Conservation (phyloP, 78 protist genomes). For the Corallochytrium limacisporum region DNA sequence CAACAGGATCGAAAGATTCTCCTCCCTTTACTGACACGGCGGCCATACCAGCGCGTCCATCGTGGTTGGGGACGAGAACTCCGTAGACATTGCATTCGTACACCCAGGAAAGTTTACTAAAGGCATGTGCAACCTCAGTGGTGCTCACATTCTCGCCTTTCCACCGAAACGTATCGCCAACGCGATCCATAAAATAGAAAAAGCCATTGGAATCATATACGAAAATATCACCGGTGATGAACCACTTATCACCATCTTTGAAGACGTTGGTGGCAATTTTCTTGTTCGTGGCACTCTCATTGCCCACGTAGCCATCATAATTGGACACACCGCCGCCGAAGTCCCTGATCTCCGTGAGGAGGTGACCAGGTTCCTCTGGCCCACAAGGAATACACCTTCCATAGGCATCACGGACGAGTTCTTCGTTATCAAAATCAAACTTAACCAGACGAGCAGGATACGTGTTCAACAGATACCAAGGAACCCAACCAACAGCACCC, state of each 20-base stretch:
- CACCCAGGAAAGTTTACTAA: constrained; percentile 6
- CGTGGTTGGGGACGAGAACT: background rate
- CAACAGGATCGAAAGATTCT: no score
- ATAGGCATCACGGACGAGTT: background rate
- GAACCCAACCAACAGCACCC: background rate
- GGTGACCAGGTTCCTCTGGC: constrained; percentile 10
- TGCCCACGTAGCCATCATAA: no score
- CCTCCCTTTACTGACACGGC: no score
- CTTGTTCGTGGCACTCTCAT: no score
- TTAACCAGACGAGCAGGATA: background rate
- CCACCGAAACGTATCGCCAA: constrained; percentile 43
- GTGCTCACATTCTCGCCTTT: constrained; percentile 48
- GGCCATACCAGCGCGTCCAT: no score
- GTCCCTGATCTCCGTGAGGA: background rate
- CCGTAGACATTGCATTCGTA: no score
- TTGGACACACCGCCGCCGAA: no score
- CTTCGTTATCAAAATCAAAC: background rate
- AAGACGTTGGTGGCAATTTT: no score
- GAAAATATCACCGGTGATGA: constrained; percentile 30
- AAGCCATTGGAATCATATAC: no score
- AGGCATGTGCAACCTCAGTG: constrained; percentile 14
- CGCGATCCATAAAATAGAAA: constrained; percentile 25
- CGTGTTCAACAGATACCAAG: background rate
- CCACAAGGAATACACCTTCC: background rate
- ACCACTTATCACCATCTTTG: constrained; percentile 6